phyloP scores from a whole-genome alignment of 139 green algal species.

The Tetraselmis striata region DNA sequence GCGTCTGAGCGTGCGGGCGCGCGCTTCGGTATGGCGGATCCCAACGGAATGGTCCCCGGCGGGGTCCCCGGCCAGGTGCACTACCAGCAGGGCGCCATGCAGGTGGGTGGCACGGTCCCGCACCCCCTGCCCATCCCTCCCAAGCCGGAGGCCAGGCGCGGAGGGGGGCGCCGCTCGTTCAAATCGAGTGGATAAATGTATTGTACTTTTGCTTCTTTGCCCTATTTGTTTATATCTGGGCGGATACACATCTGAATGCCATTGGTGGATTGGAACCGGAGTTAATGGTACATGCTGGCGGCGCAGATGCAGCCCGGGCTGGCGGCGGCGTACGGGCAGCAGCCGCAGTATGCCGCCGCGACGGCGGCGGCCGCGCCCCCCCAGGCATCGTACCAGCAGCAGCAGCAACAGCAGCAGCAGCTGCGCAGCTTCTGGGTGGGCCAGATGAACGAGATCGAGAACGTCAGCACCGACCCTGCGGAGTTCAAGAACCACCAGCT shows the following conservation, averaged over 20 bases:
- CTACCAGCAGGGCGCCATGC: not conserved
- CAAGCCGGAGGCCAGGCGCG: too few species aligned
- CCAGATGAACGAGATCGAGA: slow-evolving; percentile 71
- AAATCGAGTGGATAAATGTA: too few species aligned
- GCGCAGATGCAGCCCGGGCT: not conserved
- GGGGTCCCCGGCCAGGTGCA: not conserved
- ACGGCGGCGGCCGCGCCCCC: too few species aligned
- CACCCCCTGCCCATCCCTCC: too few species aligned
- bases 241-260: too few species aligned
- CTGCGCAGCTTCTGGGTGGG: slow-evolving; percentile 78
- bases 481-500: slow-evolving; percentile 97
- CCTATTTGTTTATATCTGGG: too few species aligned
- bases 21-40: not conserved
- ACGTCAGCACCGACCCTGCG: slow-evolving; percentile 48
- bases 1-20: too few species aligned
- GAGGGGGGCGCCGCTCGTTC: too few species aligned
- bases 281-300: too few species aligned
- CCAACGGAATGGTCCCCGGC: not conserved
- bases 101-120: too few species aligned
- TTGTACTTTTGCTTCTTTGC: too few species aligned
- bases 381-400: not conserved
- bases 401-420: slow-evolving; percentile 30
- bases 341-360: not conserved
- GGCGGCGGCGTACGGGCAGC: not conserved
- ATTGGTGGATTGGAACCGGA: too few species aligned